Evolutionary conservation across 164 flowering plant species (phyloP).

Genomic region (Stephania yunnanensis): DNA sequence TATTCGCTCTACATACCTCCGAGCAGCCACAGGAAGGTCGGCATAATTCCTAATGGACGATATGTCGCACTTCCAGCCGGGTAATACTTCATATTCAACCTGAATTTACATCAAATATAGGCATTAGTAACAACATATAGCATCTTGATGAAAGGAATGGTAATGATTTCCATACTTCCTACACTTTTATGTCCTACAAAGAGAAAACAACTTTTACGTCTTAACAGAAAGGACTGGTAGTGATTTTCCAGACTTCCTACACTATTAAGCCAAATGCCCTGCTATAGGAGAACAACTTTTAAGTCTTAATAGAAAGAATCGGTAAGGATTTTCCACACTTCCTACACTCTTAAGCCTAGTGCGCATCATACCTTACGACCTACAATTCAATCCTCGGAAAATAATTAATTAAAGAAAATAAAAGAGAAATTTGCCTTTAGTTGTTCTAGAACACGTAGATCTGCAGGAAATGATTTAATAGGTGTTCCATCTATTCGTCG

Average conservation of each 20-base stretch:
- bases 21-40: slow-evolving; percentile 82
- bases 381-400: neutral
- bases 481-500: slow-evolving; percentile 53
- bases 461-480: slow-evolving; percentile 71
- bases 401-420: neutral
- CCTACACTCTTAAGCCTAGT: neutral
- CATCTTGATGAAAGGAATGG: neutral
- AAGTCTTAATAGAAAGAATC: neutral
- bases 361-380: neutral
- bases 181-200: neutral
- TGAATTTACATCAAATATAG: slow-evolving; percentile 19
- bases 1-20: slow-evolving; percentile 68
- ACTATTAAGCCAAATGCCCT: too few relatives aligned
- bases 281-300: too few relatives aligned
- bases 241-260: too few relatives aligned
- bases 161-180: neutral
- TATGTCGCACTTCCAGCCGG: slow-evolving; percentile 84
- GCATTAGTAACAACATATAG: neutral
- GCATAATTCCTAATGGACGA: slow-evolving; percentile 62
- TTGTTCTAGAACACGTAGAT: slow-evolving; percentile 70
- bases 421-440: slow-evolving; percentile 38
- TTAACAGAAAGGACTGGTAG: too few relatives aligned
- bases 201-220: too few relatives aligned
- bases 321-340: neutral
- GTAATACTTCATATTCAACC: slow-evolving; percentile 86